Percentiles rank a stretch among this genome's conserved stretches.
Conservation (phyloP, 805 yeast species). For the Debaryomyces tyrocola region DNA sequence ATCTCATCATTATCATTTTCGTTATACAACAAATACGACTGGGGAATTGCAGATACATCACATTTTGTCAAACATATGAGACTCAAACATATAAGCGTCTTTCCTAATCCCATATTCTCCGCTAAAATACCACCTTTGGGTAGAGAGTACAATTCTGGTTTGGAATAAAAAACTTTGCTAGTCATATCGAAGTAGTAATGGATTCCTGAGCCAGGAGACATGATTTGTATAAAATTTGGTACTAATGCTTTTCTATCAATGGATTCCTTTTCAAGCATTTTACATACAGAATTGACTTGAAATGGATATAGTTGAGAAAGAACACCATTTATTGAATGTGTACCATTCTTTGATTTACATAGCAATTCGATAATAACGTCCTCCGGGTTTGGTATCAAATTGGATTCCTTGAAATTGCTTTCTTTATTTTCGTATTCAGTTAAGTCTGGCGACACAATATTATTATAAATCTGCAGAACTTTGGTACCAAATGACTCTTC, state of each 20-base stretch:
- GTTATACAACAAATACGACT: conserved; percentile 18
- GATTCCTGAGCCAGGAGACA: conserved; percentile 13
- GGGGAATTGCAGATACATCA: conserved; percentile 47
- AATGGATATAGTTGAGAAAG: conserved; percentile 53
- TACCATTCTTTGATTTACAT: conserved; percentile 13
- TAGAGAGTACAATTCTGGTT: conserved; percentile 44
- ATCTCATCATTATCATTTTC: conserved; percentile 1
- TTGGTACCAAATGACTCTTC: conserved; percentile 14
- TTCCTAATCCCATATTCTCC: conserved; percentile 70
- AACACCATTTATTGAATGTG: conserved; percentile 37
- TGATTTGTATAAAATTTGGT: conserved; percentile 33
- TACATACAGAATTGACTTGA: conserved; percentile 59
- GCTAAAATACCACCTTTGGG: conserved; percentile 66
- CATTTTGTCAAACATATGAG: conserved; percentile 54
- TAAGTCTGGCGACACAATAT: conserved; percentile 29
- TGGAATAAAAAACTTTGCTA: conserved; percentile 22
- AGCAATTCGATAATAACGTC: conserved; percentile 17
- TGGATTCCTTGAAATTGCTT: background rate
- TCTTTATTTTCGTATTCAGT: conserved; percentile 12
- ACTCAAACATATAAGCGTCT: conserved; percentile 60
- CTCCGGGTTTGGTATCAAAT: conserved; percentile 12
- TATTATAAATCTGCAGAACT: conserved; percentile 34
- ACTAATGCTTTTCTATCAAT: conserved; percentile 25
- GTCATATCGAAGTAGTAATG: conserved; percentile 38
- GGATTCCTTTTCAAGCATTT: conserved; percentile 58